Evolutionary conservation across 2,329 filamentous ascomycete species (phyloP), one percentile per base, ranked within the genome.

Genomic region (Aspergillus aculeatinus): DNA sequence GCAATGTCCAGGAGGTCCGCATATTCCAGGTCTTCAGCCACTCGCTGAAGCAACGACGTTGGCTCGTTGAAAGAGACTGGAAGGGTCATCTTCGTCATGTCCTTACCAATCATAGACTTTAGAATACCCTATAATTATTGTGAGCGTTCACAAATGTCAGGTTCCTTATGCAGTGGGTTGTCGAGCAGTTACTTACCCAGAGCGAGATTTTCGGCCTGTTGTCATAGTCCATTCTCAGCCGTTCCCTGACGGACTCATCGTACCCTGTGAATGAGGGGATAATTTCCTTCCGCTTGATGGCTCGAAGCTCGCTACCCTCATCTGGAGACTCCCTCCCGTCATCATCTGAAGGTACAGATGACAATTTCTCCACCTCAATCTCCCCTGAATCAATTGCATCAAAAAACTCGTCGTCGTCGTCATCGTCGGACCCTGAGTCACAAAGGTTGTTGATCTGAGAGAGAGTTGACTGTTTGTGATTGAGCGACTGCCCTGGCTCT

Each of bases 51-150:
- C 12, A 99, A 81, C 5, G 95, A 98, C 0, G 95, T 99, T 0
- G 95, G 95, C 76, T 99, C 95, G 77, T 99, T 99, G 81, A 99
- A 98, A 0, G 95, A 96, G 2, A 99, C 95, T 0, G 95, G 95
- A 21, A 99, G 81, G 0, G 95, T 98, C 94, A 99, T 99, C 81
- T 96, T 98, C 42, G 95, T 98, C 95, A 99, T 98, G 73, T 99
- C 95, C 76, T 99, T 98, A 64, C 95, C 95, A 77, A 99, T 96
- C 95, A 99, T 98, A 23, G 94, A 98, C 80, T 98, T 99, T 64
- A 99, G 81, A 68, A 99, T 97, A 66, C 90, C 89, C 93, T 97
- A 65, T 56, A 9, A 16, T 14, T 42, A 31, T 16, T 47, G 56
- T 66, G 35, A 65, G 52, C 35, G n/a, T 33, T 48, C 25, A 29